These are phyloP conservation scores for Colletotrichum karsti DNA, from an alignment of 2,329 filamentous ascomycete genomes.

Conservation along the genomic window DNA sequence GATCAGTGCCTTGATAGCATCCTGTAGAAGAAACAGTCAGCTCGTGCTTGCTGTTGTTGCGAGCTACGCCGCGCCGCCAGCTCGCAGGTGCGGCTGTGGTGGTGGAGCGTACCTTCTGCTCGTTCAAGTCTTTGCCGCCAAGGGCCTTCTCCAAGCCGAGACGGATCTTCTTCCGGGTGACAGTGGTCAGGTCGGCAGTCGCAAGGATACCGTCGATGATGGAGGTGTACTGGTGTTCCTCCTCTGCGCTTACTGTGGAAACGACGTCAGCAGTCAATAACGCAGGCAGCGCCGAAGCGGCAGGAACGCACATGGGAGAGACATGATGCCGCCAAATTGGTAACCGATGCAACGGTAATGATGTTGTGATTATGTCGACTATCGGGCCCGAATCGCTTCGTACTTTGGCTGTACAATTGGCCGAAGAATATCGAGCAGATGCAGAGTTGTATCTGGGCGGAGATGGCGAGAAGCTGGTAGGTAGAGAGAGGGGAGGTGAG, in stretches of 20 bases:
- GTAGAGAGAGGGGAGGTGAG: neutral
- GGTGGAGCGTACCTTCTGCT: slow-evolving; percentile 60
- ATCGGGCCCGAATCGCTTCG: neutral
- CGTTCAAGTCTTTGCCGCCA: slow-evolving; percentile 64
- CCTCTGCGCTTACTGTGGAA: slow-evolving; percentile 56
- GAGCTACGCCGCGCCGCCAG: neutral
- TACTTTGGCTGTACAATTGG: neutral
- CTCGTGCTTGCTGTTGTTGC: neutral
- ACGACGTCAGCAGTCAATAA: neutral
- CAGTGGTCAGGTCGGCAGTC: slow-evolving; percentile 67
- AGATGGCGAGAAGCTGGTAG: neutral
- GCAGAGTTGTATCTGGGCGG: neutral
- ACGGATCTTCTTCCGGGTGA: slow-evolving; percentile 70
- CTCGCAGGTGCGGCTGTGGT: neutral
- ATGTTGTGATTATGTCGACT: neutral
- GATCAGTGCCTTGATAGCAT: slow-evolving; percentile 76
- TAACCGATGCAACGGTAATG: neutral
- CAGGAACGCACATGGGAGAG: slow-evolving; percentile 21
- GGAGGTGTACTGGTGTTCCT: slow-evolving; percentile 60
- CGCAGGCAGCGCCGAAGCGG: no score
- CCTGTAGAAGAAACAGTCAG: slow-evolving; percentile 48
- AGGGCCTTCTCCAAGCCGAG: slow-evolving; percentile 63
- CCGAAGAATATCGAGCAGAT: neutral
- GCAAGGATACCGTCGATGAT: slow-evolving; percentile 69
- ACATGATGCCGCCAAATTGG: slow-evolving; percentile 16